A percentile compares a stretch with the other conserved stretches of the same genome.
Evolutionary conservation across 257 asterid genomes (phyloP).

Genomic region (Euphrasia confusa): DNA sequence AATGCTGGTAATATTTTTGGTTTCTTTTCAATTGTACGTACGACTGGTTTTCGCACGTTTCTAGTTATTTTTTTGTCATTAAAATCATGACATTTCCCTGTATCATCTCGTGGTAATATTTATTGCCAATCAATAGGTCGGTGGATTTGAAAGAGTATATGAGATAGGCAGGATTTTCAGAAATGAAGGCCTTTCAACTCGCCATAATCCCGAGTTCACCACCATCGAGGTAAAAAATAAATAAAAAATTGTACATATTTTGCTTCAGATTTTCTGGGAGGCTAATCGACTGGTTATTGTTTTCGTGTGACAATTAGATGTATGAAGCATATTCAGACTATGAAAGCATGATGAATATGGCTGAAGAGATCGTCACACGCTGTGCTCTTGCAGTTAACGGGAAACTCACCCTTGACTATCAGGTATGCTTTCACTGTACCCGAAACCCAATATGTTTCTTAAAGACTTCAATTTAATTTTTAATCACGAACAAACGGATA

Average conservation of each 20-base stretch:
- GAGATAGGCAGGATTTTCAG: conserved; percentile 95
- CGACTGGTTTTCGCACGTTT: background rate
- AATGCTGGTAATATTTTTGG: conserved; percentile 64
- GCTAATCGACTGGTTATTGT: conserved; percentile 8
- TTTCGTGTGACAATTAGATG: conserved; percentile 46
- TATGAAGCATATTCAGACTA: conserved; percentile 98
- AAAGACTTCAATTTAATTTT: background rate
- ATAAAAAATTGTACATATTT: conserved; percentile 16
- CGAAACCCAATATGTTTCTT: background rate
- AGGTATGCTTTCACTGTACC: conserved; percentile 38
- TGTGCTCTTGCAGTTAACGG: conserved; percentile 88
- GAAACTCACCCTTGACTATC: conserved; percentile 76
- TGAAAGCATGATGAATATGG: conserved; percentile 92
- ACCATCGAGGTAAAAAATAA: conserved; percentile 89
- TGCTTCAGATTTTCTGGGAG: conserved; percentile 12
- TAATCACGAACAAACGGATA: background rate
- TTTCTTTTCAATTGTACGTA: background rate
- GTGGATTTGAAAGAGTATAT: conserved; percentile 95
- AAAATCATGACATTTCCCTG: background rate
- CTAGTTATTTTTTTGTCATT: background rate
- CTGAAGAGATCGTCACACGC: conserved; percentile 78
- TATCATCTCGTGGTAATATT: background rate
- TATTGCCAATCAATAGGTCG: conserved; percentile 53
- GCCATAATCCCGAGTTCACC: conserved; percentile 99
- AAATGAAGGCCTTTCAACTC: conserved; percentile 97